Evolutionary conservation across 805 yeast genomes (phyloP).

Genomic region (Metschnikowia vanudenii): DNA sequence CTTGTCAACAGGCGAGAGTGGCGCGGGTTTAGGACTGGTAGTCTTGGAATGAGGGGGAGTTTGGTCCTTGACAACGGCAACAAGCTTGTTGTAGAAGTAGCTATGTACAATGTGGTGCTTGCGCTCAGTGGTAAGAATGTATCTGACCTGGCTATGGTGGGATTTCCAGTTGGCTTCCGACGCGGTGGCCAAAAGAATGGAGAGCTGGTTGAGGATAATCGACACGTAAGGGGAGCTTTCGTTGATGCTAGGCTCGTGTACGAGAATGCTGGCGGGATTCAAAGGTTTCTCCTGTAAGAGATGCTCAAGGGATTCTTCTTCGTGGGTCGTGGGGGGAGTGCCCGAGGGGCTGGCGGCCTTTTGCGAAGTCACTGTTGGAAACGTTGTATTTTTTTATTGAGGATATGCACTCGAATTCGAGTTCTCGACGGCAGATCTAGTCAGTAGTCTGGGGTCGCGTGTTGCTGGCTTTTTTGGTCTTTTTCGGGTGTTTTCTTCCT

Average conservation of each 20-base stretch:
- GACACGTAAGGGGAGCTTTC: conserved; percentile 24
- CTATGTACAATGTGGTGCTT: conserved; percentile 10
- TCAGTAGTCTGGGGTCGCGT: conserved; percentile 36
- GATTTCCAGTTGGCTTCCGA: conserved; percentile 39
- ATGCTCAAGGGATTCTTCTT: conserved; percentile 8
- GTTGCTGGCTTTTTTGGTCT: background rate
- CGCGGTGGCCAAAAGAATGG: conserved; percentile 48
- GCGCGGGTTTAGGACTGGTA: background rate
- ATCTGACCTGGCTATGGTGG: conserved; percentile 45
- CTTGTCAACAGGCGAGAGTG: conserved; percentile 25
- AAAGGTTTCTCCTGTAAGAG: conserved; percentile 13
- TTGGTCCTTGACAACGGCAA: conserved; percentile 12
- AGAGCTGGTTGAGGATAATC: conserved; percentile 51
- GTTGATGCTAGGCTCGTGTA: conserved; percentile 23
- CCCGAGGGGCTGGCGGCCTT: conserved; percentile 40
- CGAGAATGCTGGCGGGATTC: conserved; percentile 7
- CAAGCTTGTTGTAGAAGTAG: conserved; percentile 15
- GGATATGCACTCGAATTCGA: background rate
- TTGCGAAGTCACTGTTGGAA: conserved; percentile 35
- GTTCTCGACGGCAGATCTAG: conserved; percentile 30
- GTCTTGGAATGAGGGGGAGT: background rate
- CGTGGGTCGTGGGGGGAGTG: conserved; percentile 21
- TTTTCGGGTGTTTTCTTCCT: conserved; percentile 5
- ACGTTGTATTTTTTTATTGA: background rate
- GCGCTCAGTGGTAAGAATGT: conserved; percentile 32